phyloP scores from a whole-genome alignment of 129 eudicot species.

The Deinandra increscens region DNA sequence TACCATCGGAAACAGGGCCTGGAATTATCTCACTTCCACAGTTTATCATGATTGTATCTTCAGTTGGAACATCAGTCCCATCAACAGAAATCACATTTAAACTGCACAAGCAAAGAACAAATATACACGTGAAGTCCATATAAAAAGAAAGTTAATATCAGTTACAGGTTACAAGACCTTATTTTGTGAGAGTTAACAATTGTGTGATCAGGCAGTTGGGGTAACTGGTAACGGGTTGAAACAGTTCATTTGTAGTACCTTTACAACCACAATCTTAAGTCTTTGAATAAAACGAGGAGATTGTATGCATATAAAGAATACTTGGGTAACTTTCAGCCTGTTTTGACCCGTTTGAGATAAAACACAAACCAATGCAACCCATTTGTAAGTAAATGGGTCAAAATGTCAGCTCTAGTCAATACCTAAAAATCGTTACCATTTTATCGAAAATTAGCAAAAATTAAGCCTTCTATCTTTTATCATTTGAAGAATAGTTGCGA shows the following conservation, averaged over 20 bases:
- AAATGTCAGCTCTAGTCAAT: neutral
- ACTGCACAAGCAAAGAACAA: slow-evolving; percentile 37
- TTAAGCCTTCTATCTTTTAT: slow-evolving; percentile 1
- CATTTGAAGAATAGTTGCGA: neutral
- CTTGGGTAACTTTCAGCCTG: neutral
- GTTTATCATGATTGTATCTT: slow-evolving; percentile 48
- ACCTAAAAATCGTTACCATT: neutral
- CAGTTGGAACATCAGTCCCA: slow-evolving; percentile 50
- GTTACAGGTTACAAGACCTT: no score
- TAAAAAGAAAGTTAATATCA: slow-evolving; percentile 1
- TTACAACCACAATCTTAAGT: neutral
- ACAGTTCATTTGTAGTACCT: neutral
- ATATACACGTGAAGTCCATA: neutral
- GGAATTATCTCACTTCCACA: slow-evolving; percentile 85
- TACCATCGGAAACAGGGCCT: slow-evolving; percentile 61
- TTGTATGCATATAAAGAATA: neutral
- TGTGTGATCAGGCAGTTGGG: no score
- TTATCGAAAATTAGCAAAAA: neutral
- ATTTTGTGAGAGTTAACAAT: no score
- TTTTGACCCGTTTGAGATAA: neutral
- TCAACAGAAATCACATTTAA: slow-evolving; percentile 58
- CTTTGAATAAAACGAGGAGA: neutral
- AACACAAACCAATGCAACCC: neutral
- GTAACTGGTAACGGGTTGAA: neutral
- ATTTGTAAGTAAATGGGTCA: neutral